These are phyloP conservation scores for Aureobasidium sp. DNA, from an alignment of 2,329 filamentous ascomycete genomes.

Conservation along the genomic window DNA sequence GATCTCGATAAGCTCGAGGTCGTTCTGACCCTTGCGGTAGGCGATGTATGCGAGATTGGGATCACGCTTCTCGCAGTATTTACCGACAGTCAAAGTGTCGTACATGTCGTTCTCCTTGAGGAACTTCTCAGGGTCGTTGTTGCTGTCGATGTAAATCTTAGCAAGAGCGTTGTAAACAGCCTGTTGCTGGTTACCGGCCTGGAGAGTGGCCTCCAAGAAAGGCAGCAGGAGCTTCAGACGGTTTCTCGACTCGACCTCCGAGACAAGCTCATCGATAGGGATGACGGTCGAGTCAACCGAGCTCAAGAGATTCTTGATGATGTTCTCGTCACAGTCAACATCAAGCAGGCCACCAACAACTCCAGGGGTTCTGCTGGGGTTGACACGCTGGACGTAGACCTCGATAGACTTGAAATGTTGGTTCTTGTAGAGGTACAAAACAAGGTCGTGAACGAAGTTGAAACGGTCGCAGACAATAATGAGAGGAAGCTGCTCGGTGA, in stretches of 20 bases:
- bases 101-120: constrained; percentile 96
- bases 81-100: constrained; percentile 83
- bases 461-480: constrained; percentile 99
- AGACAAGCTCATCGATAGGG: constrained; percentile 87
- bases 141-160: constrained; percentile 98
- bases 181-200: constrained; percentile 87
- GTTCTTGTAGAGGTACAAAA: constrained; percentile 96
- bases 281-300: constrained; percentile 80
- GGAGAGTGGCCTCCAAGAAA: constrained; percentile 88
- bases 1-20: constrained; percentile 91
- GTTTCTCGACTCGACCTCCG: constrained; percentile 92
- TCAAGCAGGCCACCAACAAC: constrained; percentile 91
- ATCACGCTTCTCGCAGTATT: constrained; percentile 98
- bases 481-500: constrained; percentile 85
- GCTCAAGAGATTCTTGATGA: constrained; percentile 84
- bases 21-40: constrained; percentile 94
- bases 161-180: constrained; percentile 95
- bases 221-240: constrained; percentile 89
- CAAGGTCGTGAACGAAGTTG: constrained; percentile 95
- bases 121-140: constrained; percentile 97
- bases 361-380: constrained; percentile 80
- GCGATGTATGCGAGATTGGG: constrained; percentile 92
- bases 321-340: constrained; percentile 91
- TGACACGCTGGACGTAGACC: constrained; percentile 94
- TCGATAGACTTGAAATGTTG: constrained; percentile 99